Evolutionary conservation across 208 protist genomes (phyloP), one percentile per base, ranked within the genome.

Genomic region (Trypanosoma vivax): DNA sequence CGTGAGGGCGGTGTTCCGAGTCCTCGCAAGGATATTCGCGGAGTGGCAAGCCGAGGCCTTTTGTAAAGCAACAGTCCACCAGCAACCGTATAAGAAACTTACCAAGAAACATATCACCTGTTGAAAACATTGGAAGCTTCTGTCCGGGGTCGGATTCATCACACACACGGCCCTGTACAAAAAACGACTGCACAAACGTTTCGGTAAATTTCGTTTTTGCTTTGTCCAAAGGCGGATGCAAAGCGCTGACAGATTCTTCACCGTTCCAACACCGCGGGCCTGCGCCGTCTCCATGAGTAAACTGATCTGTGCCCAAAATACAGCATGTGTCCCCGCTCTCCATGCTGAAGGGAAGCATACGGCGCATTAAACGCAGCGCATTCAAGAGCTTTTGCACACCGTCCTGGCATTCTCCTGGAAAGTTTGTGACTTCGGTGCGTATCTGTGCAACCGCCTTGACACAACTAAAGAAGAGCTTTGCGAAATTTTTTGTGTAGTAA

Each of bases 11-110:
- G 16, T 57, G 64, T 77, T 25, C 19, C 29, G 23, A 51, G 28
- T 1, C 0, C 19, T 50, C 54, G 27, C 28, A 13, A 25, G 50
- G 25, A 25, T n/a, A 13, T 29, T 3, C 21, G 47, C 31, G 11
- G 6, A 45, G 45, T 0, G 42, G 49, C 19, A 90, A 47, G 0
- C 82, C 85, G 24, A 94, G 69, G 21, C 79, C 81, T 28, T 65
- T 67, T 47, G 89, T 71, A 61, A 94, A 94, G 60, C 87, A 94
- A 55, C 80, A 90, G 53, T 90, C 82, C 31, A 94, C 77, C 23
- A 94, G 59, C 30, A 76, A 61, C 62, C 80, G 73, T 2, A 65
- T 53, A 7, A 94, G 62, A 38, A 76, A 78, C 23, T 69, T 53
- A 2, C 70, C 73, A 14, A 90, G 60, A 2, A 67, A 47, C 21